A percentile compares a stretch with the other conserved stretches of the same genome.
Conservation (phyloP, 2,329 filamentous ascomycete genomes). For the Aspergillus pseudoglaucus region DNA sequence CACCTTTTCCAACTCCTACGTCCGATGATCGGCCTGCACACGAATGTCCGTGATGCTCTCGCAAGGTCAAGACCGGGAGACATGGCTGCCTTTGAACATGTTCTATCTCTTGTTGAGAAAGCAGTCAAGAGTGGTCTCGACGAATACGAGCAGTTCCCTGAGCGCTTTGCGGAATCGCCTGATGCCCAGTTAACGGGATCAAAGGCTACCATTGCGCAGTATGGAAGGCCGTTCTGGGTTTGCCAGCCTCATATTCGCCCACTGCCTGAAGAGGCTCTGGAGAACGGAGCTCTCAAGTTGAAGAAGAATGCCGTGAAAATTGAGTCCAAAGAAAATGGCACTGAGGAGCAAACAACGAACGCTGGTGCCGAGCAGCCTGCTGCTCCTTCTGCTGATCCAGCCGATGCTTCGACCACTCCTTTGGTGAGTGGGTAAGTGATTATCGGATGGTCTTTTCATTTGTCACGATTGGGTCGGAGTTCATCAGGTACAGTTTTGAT, state of each 20-base stretch:
- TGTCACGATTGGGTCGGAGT: too few species aligned
- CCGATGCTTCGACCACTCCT: conserved; percentile 10
- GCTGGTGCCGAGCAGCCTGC: conserved; percentile 2
- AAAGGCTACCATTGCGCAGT: conserved; percentile 60
- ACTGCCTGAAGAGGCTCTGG: conserved; percentile 77
- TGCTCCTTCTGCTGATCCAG: conserved; percentile 8
- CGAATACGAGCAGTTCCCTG: conserved; percentile 52
- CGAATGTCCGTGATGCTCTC: conserved; percentile 77
- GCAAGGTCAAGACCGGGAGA: conserved; percentile 63
- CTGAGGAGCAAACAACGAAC: background rate
- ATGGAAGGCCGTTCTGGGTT: conserved; percentile 81
- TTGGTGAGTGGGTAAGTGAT: conserved; percentile 23
- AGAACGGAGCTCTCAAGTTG: conserved; percentile 67
- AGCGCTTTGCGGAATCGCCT: conserved; percentile 29
- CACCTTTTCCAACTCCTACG: conserved; percentile 90
- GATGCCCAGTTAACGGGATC: conserved; percentile 37
- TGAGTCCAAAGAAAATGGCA: conserved; percentile 9
- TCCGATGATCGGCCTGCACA: conserved; percentile 71
- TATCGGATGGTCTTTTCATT: background rate
- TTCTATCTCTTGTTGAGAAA: conserved; percentile 67
- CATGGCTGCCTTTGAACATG: conserved; percentile 67
- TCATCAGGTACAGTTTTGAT: too few species aligned
- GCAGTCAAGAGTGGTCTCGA: conserved; percentile 66
- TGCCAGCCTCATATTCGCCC: conserved; percentile 82
- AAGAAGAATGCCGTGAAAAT: conserved; percentile 55